Conservation (phyloP, 306 rosid species). For the Crataegus laevigata region DNA sequence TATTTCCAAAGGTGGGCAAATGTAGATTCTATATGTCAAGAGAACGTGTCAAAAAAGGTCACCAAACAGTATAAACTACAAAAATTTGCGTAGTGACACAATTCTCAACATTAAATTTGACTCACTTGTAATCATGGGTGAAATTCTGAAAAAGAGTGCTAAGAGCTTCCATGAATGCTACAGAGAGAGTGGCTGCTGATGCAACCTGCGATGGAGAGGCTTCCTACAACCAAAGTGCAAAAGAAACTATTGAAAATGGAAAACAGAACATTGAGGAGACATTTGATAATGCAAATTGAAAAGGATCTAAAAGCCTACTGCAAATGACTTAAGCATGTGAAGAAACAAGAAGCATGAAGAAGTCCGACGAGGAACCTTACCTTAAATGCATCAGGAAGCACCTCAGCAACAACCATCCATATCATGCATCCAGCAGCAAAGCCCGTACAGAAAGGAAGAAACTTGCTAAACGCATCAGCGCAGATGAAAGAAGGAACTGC, state of each 20-base stretch:
- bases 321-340: background rate
- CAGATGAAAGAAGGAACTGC: constrained; percentile 98
- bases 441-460: constrained; percentile 96
- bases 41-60: background rate
- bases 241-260: constrained; percentile 5
- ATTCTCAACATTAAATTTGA: constrained; percentile 5
- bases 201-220: constrained; percentile 96
- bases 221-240: constrained; percentile 47
- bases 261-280: background rate
- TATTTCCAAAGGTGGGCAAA: background rate
- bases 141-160: constrained; percentile 79
- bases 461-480: constrained; percentile 92
- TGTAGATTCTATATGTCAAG: background rate
- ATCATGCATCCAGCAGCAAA: constrained; percentile 99
- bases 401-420: constrained; percentile 99
- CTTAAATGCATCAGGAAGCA: constrained; percentile 99
- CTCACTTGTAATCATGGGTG: constrained; percentile 84
- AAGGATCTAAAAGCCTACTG: background rate
- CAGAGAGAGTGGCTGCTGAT: constrained; percentile 86
- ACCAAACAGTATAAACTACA: background rate
- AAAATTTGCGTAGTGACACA: background rate
- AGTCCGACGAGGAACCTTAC: constrained; percentile 29
- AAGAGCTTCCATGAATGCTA: constrained; percentile 99
- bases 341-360: background rate
- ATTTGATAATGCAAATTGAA: background rate